Percentiles rank a stretch among this genome's conserved stretches.
Evolutionary conservation across 108 stramenopile genomes (phyloP).

Genomic region (Cyclotella baltica): DNA sequence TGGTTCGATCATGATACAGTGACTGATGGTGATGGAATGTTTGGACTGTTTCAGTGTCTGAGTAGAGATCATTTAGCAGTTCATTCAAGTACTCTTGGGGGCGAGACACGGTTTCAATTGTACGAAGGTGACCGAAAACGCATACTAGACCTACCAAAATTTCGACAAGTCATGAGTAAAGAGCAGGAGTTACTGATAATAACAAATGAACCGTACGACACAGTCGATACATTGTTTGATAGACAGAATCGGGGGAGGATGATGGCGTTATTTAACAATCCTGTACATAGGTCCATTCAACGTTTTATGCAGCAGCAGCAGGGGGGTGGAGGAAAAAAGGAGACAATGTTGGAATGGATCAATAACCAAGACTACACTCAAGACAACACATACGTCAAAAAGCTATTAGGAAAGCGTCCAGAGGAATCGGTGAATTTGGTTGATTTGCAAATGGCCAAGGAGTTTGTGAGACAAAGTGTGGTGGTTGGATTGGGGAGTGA

Average conservation of each 20-base stretch:
- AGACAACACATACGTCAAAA: conserved; percentile 3
- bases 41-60: neutral
- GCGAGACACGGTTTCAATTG: neutral
- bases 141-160: neutral
- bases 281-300: neutral
- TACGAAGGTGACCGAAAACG: neutral
- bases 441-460: conserved; percentile 27
- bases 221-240: conserved; percentile 1
- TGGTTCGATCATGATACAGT: neutral
- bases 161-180: neutral
- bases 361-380: neutral
- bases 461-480: conserved; percentile 15
- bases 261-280: conserved; percentile 6
- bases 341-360: neutral
- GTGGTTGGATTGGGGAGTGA: conserved; percentile 7
- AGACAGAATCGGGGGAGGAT: neutral
- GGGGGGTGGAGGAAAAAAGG: neutral
- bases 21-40: neutral
- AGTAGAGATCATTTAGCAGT: neutral
- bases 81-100: neutral
- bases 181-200: neutral
- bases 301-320: neutral
- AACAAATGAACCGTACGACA: conserved; percentile 5
- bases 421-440: neutral
- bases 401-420: conserved; percentile 5